Base-by-base conservation (phyloP, 805 yeast genomes). In the Suhomyces sp. region DNA sequence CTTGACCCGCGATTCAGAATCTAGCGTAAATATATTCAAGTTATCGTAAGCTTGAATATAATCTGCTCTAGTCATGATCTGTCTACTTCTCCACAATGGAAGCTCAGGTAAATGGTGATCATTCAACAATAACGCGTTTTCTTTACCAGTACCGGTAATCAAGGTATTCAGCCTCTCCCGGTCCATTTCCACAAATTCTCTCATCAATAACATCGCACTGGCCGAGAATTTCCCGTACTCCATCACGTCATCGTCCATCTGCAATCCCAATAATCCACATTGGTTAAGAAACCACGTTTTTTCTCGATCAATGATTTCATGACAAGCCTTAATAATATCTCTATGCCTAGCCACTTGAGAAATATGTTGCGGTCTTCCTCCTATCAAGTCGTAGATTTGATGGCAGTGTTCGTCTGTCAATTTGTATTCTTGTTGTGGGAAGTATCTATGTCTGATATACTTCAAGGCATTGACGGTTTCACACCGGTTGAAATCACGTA, bases 221-320 rank as follows among this genome's bases (percentile, higher is more conserved):
- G 79, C 65, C 2, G 88, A 70, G 48, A 84, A 84, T 55, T 84
- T 85, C 4, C 95, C 95, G 43, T 74, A 70, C 43, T 83, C 90
- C 84, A 84, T 83, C 5, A 86, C 95, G 60, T 86, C 95, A 50
- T 86, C 95, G 51, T 86, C 95, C 95, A 86, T 84, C 13, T 70
- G 77, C 44, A 69, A 71, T 2, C 95, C 95, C 7, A 86, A 58
- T 10, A 86, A 61, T 0, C 88, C 93, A 58, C 95, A 85, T 48
- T 85, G 87, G 51, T 83, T 86, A 44, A 86, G 66, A 44, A 85
- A 82, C 95, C 95, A 86, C 0, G 88, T 83, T 53, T 83, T 83
- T 47, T 86, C 95, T 6, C 82, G 65, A 53, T 86, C 93, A 38
- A 86, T 83, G 21, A 86, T 68, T 40, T 69, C 72, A 47, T 83